Conservation (phyloP, 208 protist genomes). For the Leishmania major region DNA sequence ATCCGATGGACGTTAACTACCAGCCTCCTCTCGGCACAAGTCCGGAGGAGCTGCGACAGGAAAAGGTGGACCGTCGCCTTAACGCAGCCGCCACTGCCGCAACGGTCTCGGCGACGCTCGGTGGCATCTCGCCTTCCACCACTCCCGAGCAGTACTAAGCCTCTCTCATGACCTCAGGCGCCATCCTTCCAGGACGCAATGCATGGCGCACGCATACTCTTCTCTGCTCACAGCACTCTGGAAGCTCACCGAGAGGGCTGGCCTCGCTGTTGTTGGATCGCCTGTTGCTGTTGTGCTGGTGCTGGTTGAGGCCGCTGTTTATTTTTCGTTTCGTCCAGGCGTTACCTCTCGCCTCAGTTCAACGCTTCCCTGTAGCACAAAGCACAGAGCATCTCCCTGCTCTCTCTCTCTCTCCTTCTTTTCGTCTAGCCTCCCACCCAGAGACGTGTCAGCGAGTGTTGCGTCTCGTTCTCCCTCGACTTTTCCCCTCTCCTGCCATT, state of each 20-base stretch:
- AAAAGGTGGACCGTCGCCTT: constrained; percentile 40
- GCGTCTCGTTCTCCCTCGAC: too few species aligned
- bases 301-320: neutral
- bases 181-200: neutral
- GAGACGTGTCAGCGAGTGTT: neutral
- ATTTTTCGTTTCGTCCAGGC: neutral
- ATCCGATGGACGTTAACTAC: constrained; percentile 49
- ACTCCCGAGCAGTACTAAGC: neutral
- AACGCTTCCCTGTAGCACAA: neutral
- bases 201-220: neutral
- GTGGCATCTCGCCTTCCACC: constrained; percentile 6
- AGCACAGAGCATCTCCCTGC: neutral
- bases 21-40: constrained; percentile 85
- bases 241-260: neutral
- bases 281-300: neutral
- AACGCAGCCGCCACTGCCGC: constrained; percentile 8
- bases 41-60: constrained; percentile 61
- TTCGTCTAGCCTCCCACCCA: neutral
- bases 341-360: neutral
- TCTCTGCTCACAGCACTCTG: neutral
- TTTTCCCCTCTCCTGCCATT: neutral
- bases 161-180: neutral
- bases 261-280: neutral
- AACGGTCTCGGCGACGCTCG: constrained; percentile 2
- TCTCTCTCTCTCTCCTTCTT: neutral